These are phyloP conservation scores for Cryptococcus neoformans DNA, from an alignment of 1,284 basidiomycete genomes.

Conservation along the genomic window DNA sequence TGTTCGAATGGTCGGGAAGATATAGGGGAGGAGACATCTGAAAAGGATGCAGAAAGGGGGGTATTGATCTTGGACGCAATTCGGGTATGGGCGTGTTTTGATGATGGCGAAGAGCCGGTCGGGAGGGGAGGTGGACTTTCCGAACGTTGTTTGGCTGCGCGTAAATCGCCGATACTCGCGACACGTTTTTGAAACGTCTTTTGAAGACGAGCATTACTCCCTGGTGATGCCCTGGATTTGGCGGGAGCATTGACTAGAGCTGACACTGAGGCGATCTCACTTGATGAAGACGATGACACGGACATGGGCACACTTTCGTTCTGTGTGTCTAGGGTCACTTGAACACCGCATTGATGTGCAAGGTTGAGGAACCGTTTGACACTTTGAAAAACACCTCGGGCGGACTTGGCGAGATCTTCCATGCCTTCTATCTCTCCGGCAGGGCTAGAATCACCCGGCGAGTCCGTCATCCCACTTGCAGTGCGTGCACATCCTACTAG, in stretches of 20 bases:
- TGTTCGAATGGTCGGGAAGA: slow-evolving; percentile 13
- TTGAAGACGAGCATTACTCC: slow-evolving; percentile 23
- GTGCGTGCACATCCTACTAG: slow-evolving; percentile 81
- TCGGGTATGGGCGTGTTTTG: slow-evolving; percentile 1
- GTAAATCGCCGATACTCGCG: slow-evolving; percentile 59
- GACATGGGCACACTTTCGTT: slow-evolving; percentile 52
- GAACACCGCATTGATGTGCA: slow-evolving; percentile 73
- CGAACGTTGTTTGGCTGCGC: slow-evolving; percentile 43
- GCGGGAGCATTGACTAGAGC: not conserved
- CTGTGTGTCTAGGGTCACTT: slow-evolving; percentile 31
- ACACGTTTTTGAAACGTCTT: slow-evolving; percentile 42
- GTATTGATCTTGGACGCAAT: slow-evolving; percentile 16
- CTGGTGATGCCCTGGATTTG: slow-evolving; percentile 2
- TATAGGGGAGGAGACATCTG: slow-evolving; percentile 23
- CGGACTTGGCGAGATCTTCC: slow-evolving; percentile 49
- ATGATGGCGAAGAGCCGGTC: not conserved
- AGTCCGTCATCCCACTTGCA: slow-evolving; percentile 55
- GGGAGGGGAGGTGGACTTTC: slow-evolving; percentile 39
- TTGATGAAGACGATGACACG: not conserved
- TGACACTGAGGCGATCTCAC: not conserved
- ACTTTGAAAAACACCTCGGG: slow-evolving; percentile 49
- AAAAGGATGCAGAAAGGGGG: slow-evolving; percentile 25
- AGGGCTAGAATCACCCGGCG: slow-evolving; percentile 1
- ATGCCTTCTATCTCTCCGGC: slow-evolving; percentile 6
- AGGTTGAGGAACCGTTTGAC: slow-evolving; percentile 57